Evolutionary conservation across 176 grass and related monocot species (phyloP).

Genomic region (Zizania latifolia): DNA sequence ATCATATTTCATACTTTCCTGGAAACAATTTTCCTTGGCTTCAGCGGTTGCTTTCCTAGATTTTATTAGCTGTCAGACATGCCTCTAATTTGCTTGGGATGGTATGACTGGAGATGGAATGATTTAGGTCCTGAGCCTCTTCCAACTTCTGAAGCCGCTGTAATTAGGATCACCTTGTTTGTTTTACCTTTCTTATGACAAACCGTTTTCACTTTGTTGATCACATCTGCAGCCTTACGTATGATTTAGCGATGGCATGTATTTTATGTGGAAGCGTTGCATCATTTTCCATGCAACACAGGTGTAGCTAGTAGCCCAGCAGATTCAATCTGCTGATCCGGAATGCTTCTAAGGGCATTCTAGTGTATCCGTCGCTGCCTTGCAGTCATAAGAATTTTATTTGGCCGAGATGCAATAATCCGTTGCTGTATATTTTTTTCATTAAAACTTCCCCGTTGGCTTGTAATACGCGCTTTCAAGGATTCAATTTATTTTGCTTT

Average conservation of each 20-base stretch:
- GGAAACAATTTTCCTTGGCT: constrained; percentile 35
- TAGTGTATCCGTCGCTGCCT: not conserved
- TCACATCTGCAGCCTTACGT: constrained; percentile 39
- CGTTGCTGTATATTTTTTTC: not conserved
- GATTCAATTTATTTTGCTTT: not conserved
- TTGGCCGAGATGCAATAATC: not conserved
- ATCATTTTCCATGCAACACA: constrained; percentile 6
- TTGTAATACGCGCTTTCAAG: not conserved
- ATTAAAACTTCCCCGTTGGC: not conserved
- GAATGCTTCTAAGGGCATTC: not conserved
- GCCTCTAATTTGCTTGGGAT: constrained; percentile 33
- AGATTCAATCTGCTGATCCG: not conserved
- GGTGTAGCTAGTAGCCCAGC: not conserved
- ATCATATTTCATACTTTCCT: constrained; percentile 42
- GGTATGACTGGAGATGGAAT: constrained; percentile 35
- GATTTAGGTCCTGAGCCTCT: constrained; percentile 13
- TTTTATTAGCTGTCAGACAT: constrained; percentile 32
- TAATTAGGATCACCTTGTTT: constrained; percentile 44
- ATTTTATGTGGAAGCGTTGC: not conserved
- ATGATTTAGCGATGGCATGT: constrained; percentile 38
- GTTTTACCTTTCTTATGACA: constrained; percentile 26
- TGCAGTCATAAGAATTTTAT: not conserved
- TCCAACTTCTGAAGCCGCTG: constrained; percentile 27
- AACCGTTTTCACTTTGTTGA: constrained; percentile 26
- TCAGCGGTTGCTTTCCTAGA: constrained; percentile 39